These are phyloP conservation scores for Ogataea pini DNA, from an alignment of 805 yeast species.

Conservation along the genomic window DNA sequence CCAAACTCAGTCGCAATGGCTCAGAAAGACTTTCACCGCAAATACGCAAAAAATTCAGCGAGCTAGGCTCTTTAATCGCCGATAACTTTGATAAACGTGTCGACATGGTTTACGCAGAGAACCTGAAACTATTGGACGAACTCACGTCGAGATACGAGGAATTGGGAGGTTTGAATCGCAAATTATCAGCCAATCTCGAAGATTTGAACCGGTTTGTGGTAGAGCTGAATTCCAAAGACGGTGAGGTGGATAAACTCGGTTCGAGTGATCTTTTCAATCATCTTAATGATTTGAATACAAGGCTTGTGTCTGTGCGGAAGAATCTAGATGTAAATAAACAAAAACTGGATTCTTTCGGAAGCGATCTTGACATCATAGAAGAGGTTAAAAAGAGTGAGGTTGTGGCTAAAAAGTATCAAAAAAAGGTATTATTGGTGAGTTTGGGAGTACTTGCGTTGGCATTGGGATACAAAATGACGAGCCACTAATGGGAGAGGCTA, in stretches of 20 bases:
- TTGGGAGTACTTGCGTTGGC: conserved; percentile 13
- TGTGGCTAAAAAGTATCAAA: conserved; percentile 14
- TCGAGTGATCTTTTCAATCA: conserved; percentile 28
- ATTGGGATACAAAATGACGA: conserved; percentile 7
- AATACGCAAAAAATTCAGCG: conserved; percentile 30
- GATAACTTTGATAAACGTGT: conserved; percentile 27
- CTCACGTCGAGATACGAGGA: conserved; percentile 31
- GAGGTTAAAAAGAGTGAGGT: conserved; percentile 20
- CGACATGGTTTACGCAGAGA: conserved; percentile 31
- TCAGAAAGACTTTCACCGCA: conserved; percentile 25
- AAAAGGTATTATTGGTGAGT: conserved; percentile 12
- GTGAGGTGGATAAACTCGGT: conserved; percentile 24
- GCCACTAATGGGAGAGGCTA: not conserved
- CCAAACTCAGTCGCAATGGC: conserved; percentile 2
- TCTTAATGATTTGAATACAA: conserved; percentile 30
- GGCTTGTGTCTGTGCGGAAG: conserved; percentile 29
- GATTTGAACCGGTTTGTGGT: conserved; percentile 33
- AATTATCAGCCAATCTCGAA: conserved; percentile 29
- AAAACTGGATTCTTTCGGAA: conserved; percentile 25
- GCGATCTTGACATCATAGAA: conserved; percentile 20
- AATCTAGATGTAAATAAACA: conserved; percentile 25
- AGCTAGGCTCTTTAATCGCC: conserved; percentile 29
- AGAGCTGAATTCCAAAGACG: conserved; percentile 32
- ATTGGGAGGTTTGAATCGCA: conserved; percentile 29
- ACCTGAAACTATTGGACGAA: conserved; percentile 29